Base-by-base conservation (phyloP, 805 yeast genomes). In the Candida cerambycidarum region DNA sequence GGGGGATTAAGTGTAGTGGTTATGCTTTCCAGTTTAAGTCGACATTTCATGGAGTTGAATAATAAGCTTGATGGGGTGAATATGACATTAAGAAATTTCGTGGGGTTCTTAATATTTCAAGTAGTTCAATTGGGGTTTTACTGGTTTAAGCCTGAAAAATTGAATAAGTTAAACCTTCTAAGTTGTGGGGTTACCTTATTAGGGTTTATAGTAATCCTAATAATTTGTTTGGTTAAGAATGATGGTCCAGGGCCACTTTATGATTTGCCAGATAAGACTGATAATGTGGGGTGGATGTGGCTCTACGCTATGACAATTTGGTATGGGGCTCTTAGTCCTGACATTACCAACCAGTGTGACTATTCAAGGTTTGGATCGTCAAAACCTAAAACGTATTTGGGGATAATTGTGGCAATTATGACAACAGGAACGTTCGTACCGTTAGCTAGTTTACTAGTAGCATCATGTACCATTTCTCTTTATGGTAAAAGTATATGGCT, bases 101-200 rank as follows among this genome's bases (percentile, higher is more conserved):
- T 72, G 44, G 73, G 73, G 0, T 73, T 73, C 46, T 45, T 73
- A 5, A 44, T 71, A 10, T 79, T 73, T 58, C 77, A 75, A 45
- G 37, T 76, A 4, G 49, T 76, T 30, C 65, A 70, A 6, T 57
- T 69, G 8, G 68, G 71, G 13, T 62, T 67, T 46, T 66, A 71
- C 43, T 59, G 58, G 39, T 40, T 73, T 42, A 73, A 65, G 44
- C 81, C 81, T 4, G 73, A 75, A 47, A 65, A 57, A 34, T 59
- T 69, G 54, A 58, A 60, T 44, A 45, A 45, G 6, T 55, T 58
- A 5, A 53, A 63, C 43, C 62, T 54, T 32, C 30, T 59, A 19
- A 41, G 65, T 36, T 56, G 63, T 15, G 2, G 56, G 7, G 42
- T 52, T 11, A 53, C 71, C 3, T 58, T 65, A 45, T 45, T 65